Percentiles rank a stretch among this genome's conserved stretches.
Evolutionary conservation across 1,284 basidiomycete species (phyloP).

Genomic region (Puccinia coronata): DNA sequence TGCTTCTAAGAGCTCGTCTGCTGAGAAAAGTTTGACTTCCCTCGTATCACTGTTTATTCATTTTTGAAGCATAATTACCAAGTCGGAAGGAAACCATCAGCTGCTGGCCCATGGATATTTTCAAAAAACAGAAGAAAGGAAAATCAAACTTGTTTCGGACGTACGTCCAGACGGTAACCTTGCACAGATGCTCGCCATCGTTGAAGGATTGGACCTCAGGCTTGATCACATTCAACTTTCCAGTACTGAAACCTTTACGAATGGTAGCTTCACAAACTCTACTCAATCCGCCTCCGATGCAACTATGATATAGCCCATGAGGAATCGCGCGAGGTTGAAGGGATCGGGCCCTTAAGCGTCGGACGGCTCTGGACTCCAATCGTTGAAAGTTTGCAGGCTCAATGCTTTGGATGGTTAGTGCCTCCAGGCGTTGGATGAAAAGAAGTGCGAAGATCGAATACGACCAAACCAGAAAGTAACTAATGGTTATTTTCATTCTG

Average conservation of each 20-base stretch:
- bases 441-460: not conserved
- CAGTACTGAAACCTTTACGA: not conserved
- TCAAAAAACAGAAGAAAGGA: not conserved
- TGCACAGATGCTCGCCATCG: not conserved
- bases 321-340: conserved; percentile 13
- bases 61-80: no score
- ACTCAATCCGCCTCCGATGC: not conserved
- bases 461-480: not conserved
- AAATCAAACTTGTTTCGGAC: not conserved
- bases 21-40: not conserved
- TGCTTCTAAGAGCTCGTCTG: not conserved
- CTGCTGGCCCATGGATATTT: not conserved
- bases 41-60: not conserved
- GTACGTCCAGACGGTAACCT: conserved; percentile 12
- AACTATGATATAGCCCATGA: conserved; percentile 7
- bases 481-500: not conserved
- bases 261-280: not conserved
- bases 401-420: not conserved
- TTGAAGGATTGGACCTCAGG: conserved; percentile 1
- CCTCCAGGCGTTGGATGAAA: not conserved
- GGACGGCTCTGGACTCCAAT: not conserved
- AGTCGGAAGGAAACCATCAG: not conserved
- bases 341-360: not conserved
- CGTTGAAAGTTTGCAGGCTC: not conserved
- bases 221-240: not conserved